A percentile compares a stretch with the other conserved stretches of the same genome.
These are phyloP conservation scores for Meyerozyma sp. DNA, from an alignment of 1,139 yeast species.

Conservation along the genomic window DNA sequence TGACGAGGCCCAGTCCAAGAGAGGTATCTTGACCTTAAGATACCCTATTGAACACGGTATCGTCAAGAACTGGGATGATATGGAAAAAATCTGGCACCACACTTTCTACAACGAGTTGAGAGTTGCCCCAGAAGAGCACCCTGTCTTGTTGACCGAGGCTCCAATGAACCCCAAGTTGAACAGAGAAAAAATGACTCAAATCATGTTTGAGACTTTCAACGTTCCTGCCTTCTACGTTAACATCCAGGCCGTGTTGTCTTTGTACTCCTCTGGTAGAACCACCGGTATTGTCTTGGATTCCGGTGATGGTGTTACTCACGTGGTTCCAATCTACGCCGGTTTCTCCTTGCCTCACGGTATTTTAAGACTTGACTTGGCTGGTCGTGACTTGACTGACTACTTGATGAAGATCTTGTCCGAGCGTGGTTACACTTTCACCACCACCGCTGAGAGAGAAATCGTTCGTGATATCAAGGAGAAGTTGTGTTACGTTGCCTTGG, in stretches of 20 bases:
- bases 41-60: constrained; percentile 99
- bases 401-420: constrained; percentile 97
- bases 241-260: constrained; percentile 96
- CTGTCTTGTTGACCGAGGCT: constrained; percentile 96
- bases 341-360: constrained; percentile 99
- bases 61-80: constrained; percentile 99
- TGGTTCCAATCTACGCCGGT: constrained; percentile 99
- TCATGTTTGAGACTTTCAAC: constrained; percentile 97
- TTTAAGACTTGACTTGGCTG: constrained; percentile 97
- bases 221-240: constrained; percentile 99
- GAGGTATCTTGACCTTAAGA: constrained; percentile 98
- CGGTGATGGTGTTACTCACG: constrained; percentile 99
- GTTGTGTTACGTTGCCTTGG: constrained; percentile 95
- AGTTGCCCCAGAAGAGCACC: constrained; percentile 99
- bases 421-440: constrained; percentile 98
- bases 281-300: constrained; percentile 99
- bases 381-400: constrained; percentile 98
- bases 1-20: constrained; percentile 99
- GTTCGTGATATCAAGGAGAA: constrained; percentile 99
- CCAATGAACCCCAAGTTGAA: constrained; percentile 99
- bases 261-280: constrained; percentile 99
- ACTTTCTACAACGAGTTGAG: constrained; percentile 96
- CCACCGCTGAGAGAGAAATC: constrained; percentile 99
- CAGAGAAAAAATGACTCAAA: constrained; percentile 99
- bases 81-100: constrained; percentile 99